phyloP scores from a whole-genome alignment of 2,329 filamentous ascomycete species.

The Podosphaera aphanis region DNA sequence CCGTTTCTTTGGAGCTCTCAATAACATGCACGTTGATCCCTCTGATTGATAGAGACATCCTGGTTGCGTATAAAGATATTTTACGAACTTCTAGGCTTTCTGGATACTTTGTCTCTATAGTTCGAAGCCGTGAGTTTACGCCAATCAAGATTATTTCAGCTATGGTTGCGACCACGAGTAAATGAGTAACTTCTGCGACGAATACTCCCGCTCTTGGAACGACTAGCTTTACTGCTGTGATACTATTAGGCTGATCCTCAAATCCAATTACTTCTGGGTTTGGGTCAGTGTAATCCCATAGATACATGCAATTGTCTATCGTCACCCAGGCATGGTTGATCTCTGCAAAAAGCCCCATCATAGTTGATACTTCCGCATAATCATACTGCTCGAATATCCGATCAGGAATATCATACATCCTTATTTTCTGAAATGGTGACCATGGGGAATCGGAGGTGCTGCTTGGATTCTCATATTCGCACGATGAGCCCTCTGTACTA shows the following conservation, averaged over 20 bases:
- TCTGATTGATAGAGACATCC: conserved; percentile 56
- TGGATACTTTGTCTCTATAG: conserved; percentile 39
- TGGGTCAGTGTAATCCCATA: conserved; percentile 94
- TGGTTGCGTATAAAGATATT: conserved; percentile 68
- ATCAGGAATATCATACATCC: conserved; percentile 76
- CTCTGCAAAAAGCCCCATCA: conserved; percentile 86
- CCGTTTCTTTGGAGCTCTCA: conserved; percentile 50
- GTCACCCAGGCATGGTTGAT: conserved; percentile 88
- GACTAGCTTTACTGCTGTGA: conserved; percentile 75
- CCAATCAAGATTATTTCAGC: conserved; percentile 73
- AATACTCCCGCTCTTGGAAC: conserved; percentile 74
- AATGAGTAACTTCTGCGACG: conserved; percentile 59
- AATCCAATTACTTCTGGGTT: conserved; percentile 80
- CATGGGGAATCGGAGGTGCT: conserved; percentile 38
- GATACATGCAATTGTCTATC: conserved; percentile 84
- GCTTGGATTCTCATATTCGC: conserved; percentile 63
- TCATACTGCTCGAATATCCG: conserved; percentile 86
- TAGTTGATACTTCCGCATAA: conserved; percentile 61
- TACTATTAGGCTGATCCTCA: conserved; percentile 69
- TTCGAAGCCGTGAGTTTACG: conserved; percentile 42
- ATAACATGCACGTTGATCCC: conserved; percentile 59
- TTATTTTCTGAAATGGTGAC: conserved; percentile 72
- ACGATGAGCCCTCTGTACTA: conserved; percentile 56
- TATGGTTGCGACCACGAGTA: conserved; percentile 73
- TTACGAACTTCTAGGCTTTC: conserved; percentile 45